A percentile compares a stretch with the other conserved stretches of the same genome.
phyloP scores from a whole-genome alignment of 1,139 yeast species.

The Pneumocystis oryctolagi region DNA sequence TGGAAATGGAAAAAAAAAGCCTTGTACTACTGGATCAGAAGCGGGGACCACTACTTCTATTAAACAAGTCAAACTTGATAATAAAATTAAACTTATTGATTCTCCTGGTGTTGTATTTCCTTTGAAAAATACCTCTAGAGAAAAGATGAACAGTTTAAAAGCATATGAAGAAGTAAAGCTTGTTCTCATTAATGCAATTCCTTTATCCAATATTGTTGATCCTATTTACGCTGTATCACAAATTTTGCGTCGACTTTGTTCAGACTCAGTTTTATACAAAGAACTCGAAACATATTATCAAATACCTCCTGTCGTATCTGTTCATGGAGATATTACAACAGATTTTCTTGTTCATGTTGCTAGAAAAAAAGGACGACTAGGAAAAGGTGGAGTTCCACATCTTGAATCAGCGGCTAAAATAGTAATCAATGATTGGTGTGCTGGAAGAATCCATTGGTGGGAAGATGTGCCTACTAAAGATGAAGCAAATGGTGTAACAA shows the following conservation, averaged over 20 bases:
- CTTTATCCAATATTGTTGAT: conserved; percentile 73
- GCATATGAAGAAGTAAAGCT: conserved; percentile 72
- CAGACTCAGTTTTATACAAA: conserved; percentile 48
- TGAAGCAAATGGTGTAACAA: conserved; percentile 22
- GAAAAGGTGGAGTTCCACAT: conserved; percentile 88
- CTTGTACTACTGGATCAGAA: conserved; percentile 94
- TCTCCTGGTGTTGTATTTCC: conserved; percentile 99
- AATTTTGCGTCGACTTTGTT: conserved; percentile 56
- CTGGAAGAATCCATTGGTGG: conserved; percentile 90
- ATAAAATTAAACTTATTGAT: conserved; percentile 73
- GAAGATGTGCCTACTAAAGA: conserved; percentile 60
- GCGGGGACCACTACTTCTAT: conserved; percentile 92
- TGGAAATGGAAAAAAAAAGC: conserved; percentile 32
- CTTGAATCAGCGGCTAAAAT: conserved; percentile 69
- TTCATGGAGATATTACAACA: conserved; percentile 30
- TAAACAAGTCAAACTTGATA: conserved; percentile 85
- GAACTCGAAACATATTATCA: conserved; percentile 58
- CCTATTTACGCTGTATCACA: conserved; percentile 71
- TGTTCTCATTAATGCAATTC: conserved; percentile 75
- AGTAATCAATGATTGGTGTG: conserved; percentile 91
- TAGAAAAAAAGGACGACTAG: conserved; percentile 78
- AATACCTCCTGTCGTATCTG: conserved; percentile 59
- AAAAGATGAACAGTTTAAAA: conserved; percentile 22
- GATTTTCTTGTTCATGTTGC: conserved; percentile 87
- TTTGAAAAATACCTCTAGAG: conserved; percentile 25